These are phyloP conservation scores for Lasiodiplodia gonubiensis DNA, from an alignment of 2,329 filamentous ascomycete genomes.

Conservation along the genomic window DNA sequence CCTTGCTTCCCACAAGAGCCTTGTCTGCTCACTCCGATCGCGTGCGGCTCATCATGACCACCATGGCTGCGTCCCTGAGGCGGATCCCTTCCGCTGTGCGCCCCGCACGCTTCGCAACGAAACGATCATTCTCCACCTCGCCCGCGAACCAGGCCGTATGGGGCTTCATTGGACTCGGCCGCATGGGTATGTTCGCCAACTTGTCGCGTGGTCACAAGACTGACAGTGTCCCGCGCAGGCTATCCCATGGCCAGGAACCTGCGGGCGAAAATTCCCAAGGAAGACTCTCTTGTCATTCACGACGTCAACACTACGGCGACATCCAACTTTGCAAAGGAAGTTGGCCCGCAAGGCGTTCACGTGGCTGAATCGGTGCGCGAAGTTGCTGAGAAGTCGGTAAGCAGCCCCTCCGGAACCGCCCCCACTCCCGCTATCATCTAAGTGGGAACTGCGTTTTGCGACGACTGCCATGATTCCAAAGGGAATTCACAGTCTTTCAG, in stretches of 20 bases:
- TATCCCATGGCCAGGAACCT: constrained; percentile 77
- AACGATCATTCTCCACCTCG: constrained; percentile 51
- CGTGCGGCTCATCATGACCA: constrained; percentile 30
- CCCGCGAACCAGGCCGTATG: constrained; percentile 51
- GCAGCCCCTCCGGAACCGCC: constrained; percentile 40
- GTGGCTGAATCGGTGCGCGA: constrained; percentile 64
- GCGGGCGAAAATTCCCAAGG: constrained; percentile 66
- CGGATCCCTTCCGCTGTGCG: constrained; percentile 28
- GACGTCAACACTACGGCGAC: constrained; percentile 67
- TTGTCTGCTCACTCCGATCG: constrained; percentile 4
- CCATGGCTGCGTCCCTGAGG: constrained; percentile 34
- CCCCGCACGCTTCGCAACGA: constrained; percentile 34
- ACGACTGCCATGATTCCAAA: constrained; percentile 42
- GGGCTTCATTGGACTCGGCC: constrained; percentile 58
- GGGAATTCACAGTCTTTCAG: background rate
- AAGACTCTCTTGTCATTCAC: constrained; percentile 68
- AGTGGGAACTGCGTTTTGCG: constrained; percentile 66
- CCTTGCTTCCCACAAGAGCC: constrained; percentile 20
- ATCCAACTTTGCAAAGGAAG: constrained; percentile 63
- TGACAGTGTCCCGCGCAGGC: constrained; percentile 50
- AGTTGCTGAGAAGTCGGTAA: constrained; percentile 70
- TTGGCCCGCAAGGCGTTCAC: constrained; percentile 57
- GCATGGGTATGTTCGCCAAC: constrained; percentile 52
- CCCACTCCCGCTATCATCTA: constrained; percentile 70
- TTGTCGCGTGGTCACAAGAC: constrained; percentile 20